These are phyloP conservation scores for Phytophthora sp. DNA, from an alignment of 352 stramenopile genomes.

Conservation along the genomic window DNA sequence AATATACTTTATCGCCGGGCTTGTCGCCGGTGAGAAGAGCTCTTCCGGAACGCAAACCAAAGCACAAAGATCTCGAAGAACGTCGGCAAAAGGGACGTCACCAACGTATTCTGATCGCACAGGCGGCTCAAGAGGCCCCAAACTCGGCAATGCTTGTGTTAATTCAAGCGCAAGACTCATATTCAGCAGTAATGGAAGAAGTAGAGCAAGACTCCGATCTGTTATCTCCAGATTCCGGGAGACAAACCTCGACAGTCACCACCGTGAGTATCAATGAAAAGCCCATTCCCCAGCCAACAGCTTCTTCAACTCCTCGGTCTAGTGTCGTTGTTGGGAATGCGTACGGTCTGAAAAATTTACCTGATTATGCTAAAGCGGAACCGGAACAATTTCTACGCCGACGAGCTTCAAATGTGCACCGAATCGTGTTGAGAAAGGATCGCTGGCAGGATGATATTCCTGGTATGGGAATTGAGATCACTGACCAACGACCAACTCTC, in stretches of 20 bases:
- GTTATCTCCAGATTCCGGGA: conserved; percentile 1
- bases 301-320: conserved; percentile 33
- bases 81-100: conserved; percentile 62
- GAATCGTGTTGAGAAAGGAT: conserved; percentile 52
- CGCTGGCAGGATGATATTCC: conserved; percentile 46
- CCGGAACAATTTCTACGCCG: conserved; percentile 66
- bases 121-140: conserved; percentile 25
- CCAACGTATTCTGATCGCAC: conserved; percentile 44
- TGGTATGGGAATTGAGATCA: conserved; percentile 66
- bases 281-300: conserved; percentile 6
- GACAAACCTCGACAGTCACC: conserved; percentile 23
- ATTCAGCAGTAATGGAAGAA: conserved; percentile 24
- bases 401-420: conserved; percentile 32
- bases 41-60: conserved; percentile 66
- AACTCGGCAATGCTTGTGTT: conserved; percentile 1
- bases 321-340: conserved; percentile 41
- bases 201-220: conserved; percentile 14
- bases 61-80: conserved; percentile 66
- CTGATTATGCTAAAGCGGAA: conserved; percentile 26
- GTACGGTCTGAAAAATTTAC: conserved; percentile 29
- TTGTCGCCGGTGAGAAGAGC: conserved; percentile 33
- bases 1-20: conserved; percentile 11
- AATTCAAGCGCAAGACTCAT: conserved; percentile 23
- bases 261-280: conserved; percentile 13
- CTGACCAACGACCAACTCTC: conserved; percentile 43